Evolutionary conservation across 2,329 filamentous ascomycete species (phyloP), one percentile per base, ranked within the genome.

Genomic region (Nakataea oryzae): DNA sequence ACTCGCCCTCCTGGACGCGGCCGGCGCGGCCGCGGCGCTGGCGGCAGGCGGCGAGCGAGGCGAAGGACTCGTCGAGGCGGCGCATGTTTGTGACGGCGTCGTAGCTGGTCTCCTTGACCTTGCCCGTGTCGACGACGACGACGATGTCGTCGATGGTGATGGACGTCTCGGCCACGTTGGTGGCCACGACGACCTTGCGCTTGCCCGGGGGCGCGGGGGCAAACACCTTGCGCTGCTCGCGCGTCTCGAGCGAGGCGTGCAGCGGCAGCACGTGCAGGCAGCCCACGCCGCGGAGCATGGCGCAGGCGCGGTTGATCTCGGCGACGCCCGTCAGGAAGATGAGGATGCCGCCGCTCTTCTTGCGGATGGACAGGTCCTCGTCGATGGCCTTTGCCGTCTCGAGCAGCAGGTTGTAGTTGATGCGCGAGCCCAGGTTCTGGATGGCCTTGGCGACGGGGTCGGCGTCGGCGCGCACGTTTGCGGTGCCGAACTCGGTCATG

Each of bases 71-170:
- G 67, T 93, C 89, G 1, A 99, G 84, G 69, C 91, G 92, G 56
- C 96, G 89, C 87, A 97, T 96, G 71, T 96, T 96, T 72, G 89
- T 96, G 65, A 88, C 84, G 0, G 91, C 86, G 72, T 97, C 95
- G 69, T 93, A 97, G 71, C 90, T 93, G 0, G 93, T 99, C 74
- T 99, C 93, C 71, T 99, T 99, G 64, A 99, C 95, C 61, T 91
- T 87, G 30, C 95, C 95, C 13, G 89, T 95, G 72, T 99, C 95
- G 65, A 99, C 93, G 57, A 99, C 95, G 2, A 91, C 93, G 2
- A 97, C 90, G 61, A 99, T 90, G 71, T 99, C 95, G 71, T 97
- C 93, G 64, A 99, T 99, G 0, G 95, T 99, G 72, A 99, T 97
- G 2, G 95, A 97, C 0, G 95, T 99, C 73, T 99, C 95, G 2